Evolutionary conservation across 2,329 filamentous ascomycete species (phyloP), one percentile per base, ranked within the genome.

Genomic region (Byssoonygena ceratinophila): DNA sequence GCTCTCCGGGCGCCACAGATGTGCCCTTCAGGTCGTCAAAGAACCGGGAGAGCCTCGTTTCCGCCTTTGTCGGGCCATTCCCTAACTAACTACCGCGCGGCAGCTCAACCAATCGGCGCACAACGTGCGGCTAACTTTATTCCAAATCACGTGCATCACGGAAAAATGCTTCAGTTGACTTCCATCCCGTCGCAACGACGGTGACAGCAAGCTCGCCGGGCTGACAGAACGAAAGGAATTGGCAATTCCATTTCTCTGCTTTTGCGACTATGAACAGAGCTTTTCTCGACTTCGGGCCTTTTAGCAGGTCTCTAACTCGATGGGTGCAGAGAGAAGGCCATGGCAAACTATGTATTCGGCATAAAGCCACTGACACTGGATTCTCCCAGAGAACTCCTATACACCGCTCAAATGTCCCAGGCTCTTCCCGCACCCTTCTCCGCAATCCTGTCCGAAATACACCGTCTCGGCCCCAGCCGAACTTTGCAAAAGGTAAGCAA

Each of bases 401-500:
- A 11, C 44, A 37, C 18, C 45, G 51, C 27, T 18, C 36, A 9
- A 48, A 37, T 36, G 22, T 27, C 9, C n/a, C 51, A 4, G n/a
- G 18, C 31, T 12, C 27, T 16, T 34, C 55, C 12, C 46, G 50
- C n/a, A 46, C 16, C 25, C n/a, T 54, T 39, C 55, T 56, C 41
- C 48, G 52, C 5, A 46, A 52, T 22, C 51, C 51, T 22, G 22
- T 49, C 11, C 45, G 51, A 18, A 48, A 43, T 44, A 27, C 52
- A 4, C 52, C 53, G 25, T 32, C 48, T 8, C 51, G 49, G 41
- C 47, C 45, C 7, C 48, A 52, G 27, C 52, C 52, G 0, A 50
- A 12, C 20, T 32, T 51, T 46, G 40, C 47, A 4, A 43, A 32
- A 37, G 39, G 52, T 54, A 3, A 32, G 52, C 46, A 11, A n/a